Percentiles rank a stretch among this genome's conserved stretches.
Evolutionary conservation across 495 filamentous ascomycete species (phyloP).

Genomic region (Penicillium desertorum): DNA sequence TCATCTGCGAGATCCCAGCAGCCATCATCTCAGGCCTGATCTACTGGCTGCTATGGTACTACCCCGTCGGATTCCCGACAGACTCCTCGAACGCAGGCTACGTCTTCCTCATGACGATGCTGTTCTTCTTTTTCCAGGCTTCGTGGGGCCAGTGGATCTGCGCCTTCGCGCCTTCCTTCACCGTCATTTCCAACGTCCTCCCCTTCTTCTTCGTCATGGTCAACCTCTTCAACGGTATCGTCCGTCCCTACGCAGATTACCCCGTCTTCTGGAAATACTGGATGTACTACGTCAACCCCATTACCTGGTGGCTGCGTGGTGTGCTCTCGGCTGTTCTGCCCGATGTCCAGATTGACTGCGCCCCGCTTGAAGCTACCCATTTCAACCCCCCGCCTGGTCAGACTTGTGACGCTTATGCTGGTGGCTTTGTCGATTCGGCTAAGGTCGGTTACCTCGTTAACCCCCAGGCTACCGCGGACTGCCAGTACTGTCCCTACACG

Average conservation of each 20-base stretch:
- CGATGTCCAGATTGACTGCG: conserved; percentile 56
- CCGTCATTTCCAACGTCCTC: conserved; percentile 70
- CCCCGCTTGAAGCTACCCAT: conserved; percentile 57
- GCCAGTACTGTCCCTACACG: conserved; percentile 73
- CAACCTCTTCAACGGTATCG: conserved; percentile 73
- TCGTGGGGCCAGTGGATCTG: conserved; percentile 85
- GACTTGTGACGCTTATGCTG: conserved; percentile 62
- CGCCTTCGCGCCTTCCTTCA: conserved; percentile 76
- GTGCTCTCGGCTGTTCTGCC: conserved; percentile 63
- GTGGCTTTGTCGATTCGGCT: conserved; percentile 50
- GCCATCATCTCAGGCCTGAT: conserved; percentile 61
- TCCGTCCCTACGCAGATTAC: conserved; percentile 65
- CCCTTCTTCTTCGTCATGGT: conserved; percentile 73
- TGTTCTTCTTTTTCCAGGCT: conserved; percentile 77
- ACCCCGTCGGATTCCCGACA: conserved; percentile 65
- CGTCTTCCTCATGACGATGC: conserved; percentile 77
- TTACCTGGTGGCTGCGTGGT: conserved; percentile 72
- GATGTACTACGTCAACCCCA: conserved; percentile 72
- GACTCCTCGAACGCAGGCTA: conserved; percentile 69
- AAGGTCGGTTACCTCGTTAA: conserved; percentile 60
- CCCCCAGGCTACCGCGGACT: conserved; percentile 54
- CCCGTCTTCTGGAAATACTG: conserved; percentile 81
- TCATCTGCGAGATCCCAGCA: conserved; percentile 75
- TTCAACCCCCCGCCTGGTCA: conserved; percentile 64
- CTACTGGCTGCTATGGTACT: conserved; percentile 82